Conservation (phyloP, 192 early-diverging fungal species). For the Allomyces macrogynus region DNA sequence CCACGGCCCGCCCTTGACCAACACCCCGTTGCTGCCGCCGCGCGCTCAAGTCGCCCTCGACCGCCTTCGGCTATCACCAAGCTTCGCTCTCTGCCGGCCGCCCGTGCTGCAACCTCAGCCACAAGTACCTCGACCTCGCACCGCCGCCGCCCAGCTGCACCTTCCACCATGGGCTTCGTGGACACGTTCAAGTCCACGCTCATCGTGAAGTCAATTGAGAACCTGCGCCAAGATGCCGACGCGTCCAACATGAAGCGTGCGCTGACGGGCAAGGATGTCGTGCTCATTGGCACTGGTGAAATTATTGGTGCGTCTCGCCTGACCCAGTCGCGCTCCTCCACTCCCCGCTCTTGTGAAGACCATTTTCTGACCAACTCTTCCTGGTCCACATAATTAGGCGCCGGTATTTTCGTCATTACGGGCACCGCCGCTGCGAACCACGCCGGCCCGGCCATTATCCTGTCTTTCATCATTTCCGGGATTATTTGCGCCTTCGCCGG, state of each 20-base stretch:
- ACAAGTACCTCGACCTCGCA: too few relatives aligned
- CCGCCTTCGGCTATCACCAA: too few relatives aligned
- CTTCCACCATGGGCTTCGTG: neutral
- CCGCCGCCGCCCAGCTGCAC: too few relatives aligned
- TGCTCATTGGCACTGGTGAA: neutral
- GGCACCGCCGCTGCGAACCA: constrained; percentile 50
- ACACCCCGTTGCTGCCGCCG: too few relatives aligned
- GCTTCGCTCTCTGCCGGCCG: too few relatives aligned
- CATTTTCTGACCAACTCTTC: neutral
- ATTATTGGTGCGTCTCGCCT: neutral
- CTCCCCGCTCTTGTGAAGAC: neutral
- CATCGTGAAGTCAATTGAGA: neutral
- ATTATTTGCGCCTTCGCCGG: constrained; percentile 50
- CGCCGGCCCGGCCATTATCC: constrained; percentile 62
- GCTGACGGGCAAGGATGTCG: neutral
- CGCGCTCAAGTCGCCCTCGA: too few relatives aligned
- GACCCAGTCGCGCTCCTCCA: too few relatives aligned
- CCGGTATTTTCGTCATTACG: constrained; percentile 3
- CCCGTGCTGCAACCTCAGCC: too few relatives aligned
- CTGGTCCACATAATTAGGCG: neutral
- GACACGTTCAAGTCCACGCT: neutral
- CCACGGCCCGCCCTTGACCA: too few relatives aligned
- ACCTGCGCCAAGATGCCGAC: neutral
- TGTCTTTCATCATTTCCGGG: constrained; percentile 63
- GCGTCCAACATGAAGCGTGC: neutral